phyloP scores from a whole-genome alignment of 805 yeast genomes.

The Wickerhamiella kazuoi region DNA sequence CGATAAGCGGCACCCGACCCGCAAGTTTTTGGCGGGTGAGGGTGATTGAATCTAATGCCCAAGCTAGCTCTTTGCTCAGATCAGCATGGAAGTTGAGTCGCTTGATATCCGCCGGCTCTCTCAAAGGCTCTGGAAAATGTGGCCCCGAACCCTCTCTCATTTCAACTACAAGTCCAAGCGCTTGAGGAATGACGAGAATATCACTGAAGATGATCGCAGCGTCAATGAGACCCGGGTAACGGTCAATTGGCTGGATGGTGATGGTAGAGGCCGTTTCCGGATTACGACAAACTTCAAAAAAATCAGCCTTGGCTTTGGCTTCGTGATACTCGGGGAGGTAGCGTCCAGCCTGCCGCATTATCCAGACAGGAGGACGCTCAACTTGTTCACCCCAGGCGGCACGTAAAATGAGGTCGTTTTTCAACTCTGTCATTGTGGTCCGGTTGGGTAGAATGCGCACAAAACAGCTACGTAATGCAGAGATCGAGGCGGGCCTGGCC shows the following conservation, averaged over 20 bases:
- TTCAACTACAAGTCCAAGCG: conserved; percentile 88
- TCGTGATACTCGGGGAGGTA: conserved; percentile 67
- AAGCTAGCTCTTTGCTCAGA: conserved; percentile 58
- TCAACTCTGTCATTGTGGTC: conserved; percentile 25
- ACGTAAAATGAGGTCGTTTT: conserved; percentile 78
- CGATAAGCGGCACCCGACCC: conserved; percentile 87
- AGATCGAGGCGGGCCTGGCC: too few relatives aligned
- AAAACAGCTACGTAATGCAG: too few relatives aligned
- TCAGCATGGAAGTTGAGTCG: conserved; percentile 38
- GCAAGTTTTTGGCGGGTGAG: conserved; percentile 68
- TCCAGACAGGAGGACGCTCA: conserved; percentile 84
- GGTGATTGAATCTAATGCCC: conserved; percentile 92
- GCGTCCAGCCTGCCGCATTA: conserved; percentile 18
- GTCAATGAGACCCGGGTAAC: conserved; percentile 73
- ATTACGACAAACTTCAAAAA: conserved; percentile 88
- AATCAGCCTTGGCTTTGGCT: conserved; percentile 71
- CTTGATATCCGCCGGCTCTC: conserved; percentile 49
- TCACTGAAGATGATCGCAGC: conserved; percentile 96
- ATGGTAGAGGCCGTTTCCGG: conserved; percentile 87
- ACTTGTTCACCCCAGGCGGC: conserved; percentile 83
- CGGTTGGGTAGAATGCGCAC: too few relatives aligned
- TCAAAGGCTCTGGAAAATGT: conserved; percentile 71
- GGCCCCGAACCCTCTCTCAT: conserved; percentile 95
- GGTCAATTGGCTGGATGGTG: conserved; percentile 89
- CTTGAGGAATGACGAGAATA: conserved; percentile 91